Base-by-base conservation (phyloP, 2,329 filamentous ascomycete genomes). In the Diaporthe vaccinii region DNA sequence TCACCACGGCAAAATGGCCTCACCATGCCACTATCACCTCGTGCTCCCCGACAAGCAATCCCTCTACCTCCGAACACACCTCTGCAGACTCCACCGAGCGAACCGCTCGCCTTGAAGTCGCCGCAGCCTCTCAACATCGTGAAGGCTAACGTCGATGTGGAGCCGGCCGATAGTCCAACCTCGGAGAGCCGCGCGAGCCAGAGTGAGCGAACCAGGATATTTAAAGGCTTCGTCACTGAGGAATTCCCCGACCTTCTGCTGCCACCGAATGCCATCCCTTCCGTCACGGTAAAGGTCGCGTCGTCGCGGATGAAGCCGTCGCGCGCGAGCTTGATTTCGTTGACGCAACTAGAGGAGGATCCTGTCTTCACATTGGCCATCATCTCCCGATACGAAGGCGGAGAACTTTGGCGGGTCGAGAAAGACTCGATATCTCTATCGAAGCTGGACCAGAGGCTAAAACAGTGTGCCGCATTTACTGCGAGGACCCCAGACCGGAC, bases 261-360 rank as follows among this genome's bases (percentile, higher is more conserved):
- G 2, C 92, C 95, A 14, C 96, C 97, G 0, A 97, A 98, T 82
- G 95, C 96, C 8, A 87, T 99, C 10, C 94, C 95, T 4, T 95
- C 94, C 1, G 93, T 99, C 74, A 91, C 94, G 77, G 92, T 98
- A 65, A 94, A 91, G 82, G 96, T 98, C 5, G 95, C 95, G 4
- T 98, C 97, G 6, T 98, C 97, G 31, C 92, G 97, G n/a, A 92
- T 99, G 87, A 95, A 95, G 81, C 97, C 96, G 20, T 98, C 96
- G 0, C 89, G 96, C 77, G 92, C 95, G 51, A 98, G 96, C 82
- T 90, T 97, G 79, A 87, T 98, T 80, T 94, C 92, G 2, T 87
- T 95, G 15, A 96, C 92, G 69, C 93, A 94, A 76, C 87, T 94
- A 28, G 96, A 98, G 75, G 96, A 98, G 81, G 96, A 98, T 79